Base-by-base conservation (phyloP, 495 filamentous ascomycete species). In the Geopyxis carbonaria region DNA sequence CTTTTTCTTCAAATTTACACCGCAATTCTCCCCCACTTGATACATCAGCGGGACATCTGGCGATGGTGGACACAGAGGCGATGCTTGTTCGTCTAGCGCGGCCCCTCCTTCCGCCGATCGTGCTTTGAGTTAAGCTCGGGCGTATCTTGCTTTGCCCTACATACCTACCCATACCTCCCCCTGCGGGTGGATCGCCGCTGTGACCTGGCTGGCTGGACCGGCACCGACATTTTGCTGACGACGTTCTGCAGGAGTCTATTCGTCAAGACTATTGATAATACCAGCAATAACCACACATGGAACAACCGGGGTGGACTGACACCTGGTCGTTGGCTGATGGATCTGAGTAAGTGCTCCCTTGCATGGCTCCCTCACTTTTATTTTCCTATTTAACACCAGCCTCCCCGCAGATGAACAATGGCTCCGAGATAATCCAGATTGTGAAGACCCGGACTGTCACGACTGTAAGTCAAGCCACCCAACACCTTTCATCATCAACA, bases 181-280 rank as follows among this genome's bases (percentile, higher is more conserved):
- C n/a, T n/a, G n/a, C n/a, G n/a, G n/a, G n/a, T n/a, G n/a, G n/a
- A n/a, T n/a, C n/a, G n/a, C n/a, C 22, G 15, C 16, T 19, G 34
- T 24, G 21, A 37, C 16, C 8, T 37, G 16, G 34, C 16, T 22
- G n/a, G n/a, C 21, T n/a, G 22, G 31, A 33, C 31, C 6, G 14
- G 14, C n/a, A 18, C 31, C 5, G 13, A 14, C 31, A 19, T 36
- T 34, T 38, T 40, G 25, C 20, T 22, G n/a, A n/a, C n/a, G n/a
- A n/a, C n/a, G n/a, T n/a, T 14, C 36, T 45, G 37, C 44, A 53
- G 50, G 50, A 53, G 48, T 34, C 43, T 54, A 38, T 54, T 54
- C 28, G 51, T 53, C 15, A 54, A 54, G 27, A 54, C 51, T 7
- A 54, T 54, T 45, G 50, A 53, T 31, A 51, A 41, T 36, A 28